Evolutionary conservation across 1,139 yeast species (phyloP).

Genomic region (Debaryomyces sp.): DNA sequence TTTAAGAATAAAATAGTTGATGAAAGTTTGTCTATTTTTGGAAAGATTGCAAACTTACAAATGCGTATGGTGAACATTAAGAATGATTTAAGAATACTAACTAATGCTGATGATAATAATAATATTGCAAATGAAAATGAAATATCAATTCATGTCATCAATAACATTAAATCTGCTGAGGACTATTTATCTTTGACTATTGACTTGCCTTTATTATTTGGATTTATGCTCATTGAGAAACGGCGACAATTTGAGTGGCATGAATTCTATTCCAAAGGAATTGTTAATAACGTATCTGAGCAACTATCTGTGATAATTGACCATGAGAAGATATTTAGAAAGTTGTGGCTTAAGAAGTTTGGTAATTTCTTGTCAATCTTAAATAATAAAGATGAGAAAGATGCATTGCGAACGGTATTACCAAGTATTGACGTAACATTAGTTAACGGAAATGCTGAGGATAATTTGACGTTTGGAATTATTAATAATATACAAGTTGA

Average conservation of each 20-base stretch:
- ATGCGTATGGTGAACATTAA: conserved; percentile 42
- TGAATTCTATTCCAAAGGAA: conserved; percentile 51
- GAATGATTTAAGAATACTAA: conserved; percentile 28
- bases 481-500: conserved; percentile 31
- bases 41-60: conserved; percentile 40
- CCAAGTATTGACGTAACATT: conserved; percentile 48
- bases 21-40: conserved; percentile 30
- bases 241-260: conserved; percentile 73
- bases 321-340: conserved; percentile 59
- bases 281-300: conserved; percentile 57
- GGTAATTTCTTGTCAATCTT: conserved; percentile 47
- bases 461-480: conserved; percentile 21
- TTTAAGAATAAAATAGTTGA: conserved; percentile 31
- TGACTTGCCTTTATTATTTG: conserved; percentile 81
- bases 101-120: conserved; percentile 10
- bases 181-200: conserved; percentile 56
- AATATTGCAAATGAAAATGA: conserved; percentile 4
- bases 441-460: conserved; percentile 25
- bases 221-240: conserved; percentile 71
- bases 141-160: conserved; percentile 27
- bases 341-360: conserved; percentile 66
- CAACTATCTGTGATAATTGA: conserved; percentile 59
- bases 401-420: conserved; percentile 18
- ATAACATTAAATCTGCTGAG: conserved; percentile 41
- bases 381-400: conserved; percentile 18